A percentile compares a stretch with the other conserved stretches of the same genome.
Conservation (phyloP, 768 basidiomycete genomes). For the Boletus huronensis region DNA sequence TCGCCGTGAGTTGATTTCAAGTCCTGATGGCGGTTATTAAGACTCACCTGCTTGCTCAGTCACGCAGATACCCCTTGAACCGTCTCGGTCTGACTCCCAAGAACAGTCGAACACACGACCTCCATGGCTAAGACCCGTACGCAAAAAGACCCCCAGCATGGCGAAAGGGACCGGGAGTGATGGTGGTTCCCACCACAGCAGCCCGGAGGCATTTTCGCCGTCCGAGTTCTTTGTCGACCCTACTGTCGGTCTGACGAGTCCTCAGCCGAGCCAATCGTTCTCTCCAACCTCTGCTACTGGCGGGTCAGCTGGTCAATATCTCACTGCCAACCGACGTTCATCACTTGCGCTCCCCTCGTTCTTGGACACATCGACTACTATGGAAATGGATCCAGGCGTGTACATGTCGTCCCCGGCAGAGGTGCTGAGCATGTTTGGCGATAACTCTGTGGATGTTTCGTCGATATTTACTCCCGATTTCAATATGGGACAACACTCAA, state of each 20-base stretch:
- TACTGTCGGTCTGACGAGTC: conserved; percentile 19
- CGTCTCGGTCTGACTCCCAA: conserved; percentile 49
- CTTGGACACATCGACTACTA: conserved; percentile 27
- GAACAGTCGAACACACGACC: conserved; percentile 53
- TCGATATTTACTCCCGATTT: conserved; percentile 34
- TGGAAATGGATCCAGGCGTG: conserved; percentile 50
- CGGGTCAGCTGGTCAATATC: conserved; percentile 20
- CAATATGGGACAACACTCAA: conserved; percentile 23
- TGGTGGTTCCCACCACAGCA: conserved; percentile 45
- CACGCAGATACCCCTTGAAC: conserved; percentile 84
- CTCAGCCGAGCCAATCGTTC: conserved; percentile 25
- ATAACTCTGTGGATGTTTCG: conserved; percentile 35
- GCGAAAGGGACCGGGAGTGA: conserved; percentile 43
- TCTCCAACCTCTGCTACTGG: conserved; percentile 19
- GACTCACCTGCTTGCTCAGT: conserved; percentile 39
- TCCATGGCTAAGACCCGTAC: conserved; percentile 88
- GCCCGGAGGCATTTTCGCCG: conserved; percentile 64
- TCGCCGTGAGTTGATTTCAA: conserved; percentile 51
- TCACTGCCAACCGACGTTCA: conserved; percentile 20
- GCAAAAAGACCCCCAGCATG: conserved; percentile 62
- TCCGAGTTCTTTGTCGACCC: conserved; percentile 62
- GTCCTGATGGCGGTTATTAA: neutral
- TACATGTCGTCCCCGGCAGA: conserved; percentile 55
- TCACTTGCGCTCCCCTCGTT: conserved; percentile 27
- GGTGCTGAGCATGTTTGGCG: conserved; percentile 60